Conservation (phyloP, 2,329 filamentous ascomycete species). For the Taxawa tesnikishii region DNA sequence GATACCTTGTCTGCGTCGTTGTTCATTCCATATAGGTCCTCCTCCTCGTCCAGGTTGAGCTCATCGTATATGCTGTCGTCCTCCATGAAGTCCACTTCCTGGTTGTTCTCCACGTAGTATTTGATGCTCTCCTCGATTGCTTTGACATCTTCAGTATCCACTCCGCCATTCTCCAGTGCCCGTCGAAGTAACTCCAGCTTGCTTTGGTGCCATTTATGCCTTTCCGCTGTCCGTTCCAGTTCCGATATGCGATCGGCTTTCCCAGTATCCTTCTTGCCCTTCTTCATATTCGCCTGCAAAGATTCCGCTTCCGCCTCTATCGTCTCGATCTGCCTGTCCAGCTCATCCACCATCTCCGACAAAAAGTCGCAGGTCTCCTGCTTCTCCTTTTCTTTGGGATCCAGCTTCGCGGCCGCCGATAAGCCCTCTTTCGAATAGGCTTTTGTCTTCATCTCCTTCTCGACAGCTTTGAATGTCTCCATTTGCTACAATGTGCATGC, state of each 20-base stretch:
- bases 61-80: constrained; percentile 95
- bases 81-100: constrained; percentile 81
- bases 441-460: constrained; percentile 99
- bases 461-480: constrained; percentile 99
- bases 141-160: constrained; percentile 77
- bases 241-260: constrained; percentile 83
- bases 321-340: constrained; percentile 85
- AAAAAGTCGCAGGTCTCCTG: constrained; percentile 80
- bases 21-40: constrained; percentile 71
- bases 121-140: constrained; percentile 85
- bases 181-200: constrained; percentile 86
- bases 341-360: constrained; percentile 74
- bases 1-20: constrained; percentile 76
- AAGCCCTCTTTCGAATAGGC: constrained; percentile 97
- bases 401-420: constrained; percentile 79
- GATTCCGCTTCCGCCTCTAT: constrained; percentile 82
- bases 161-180: constrained; percentile 80
- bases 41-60: constrained; percentile 81
- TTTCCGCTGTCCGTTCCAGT: constrained; percentile 72
- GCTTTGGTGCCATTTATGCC: constrained; percentile 91
- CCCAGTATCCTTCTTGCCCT: constrained; percentile 73
- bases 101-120: constrained; percentile 87
- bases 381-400: constrained; percentile 96
- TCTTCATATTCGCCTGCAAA: constrained; percentile 83
- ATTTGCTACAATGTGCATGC: constrained; percentile 60